These are phyloP conservation scores for Cucumis melo DNA, from an alignment of 306 rosid species.

Conservation along the genomic window DNA sequence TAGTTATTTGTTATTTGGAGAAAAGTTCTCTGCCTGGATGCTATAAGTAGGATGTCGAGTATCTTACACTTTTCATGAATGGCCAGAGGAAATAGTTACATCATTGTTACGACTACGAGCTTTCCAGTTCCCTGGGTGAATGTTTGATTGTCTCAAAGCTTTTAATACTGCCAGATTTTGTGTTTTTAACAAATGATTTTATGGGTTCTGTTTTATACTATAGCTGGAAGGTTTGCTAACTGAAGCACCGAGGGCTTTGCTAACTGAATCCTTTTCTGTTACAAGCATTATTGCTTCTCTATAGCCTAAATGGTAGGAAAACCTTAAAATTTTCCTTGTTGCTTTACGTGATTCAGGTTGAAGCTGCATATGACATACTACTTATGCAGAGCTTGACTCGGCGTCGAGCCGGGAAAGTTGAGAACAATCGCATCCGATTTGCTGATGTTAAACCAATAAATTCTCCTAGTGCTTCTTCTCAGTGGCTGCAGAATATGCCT, in stretches of 20 bases:
- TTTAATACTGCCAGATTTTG: not conserved
- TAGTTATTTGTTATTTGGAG: not conserved
- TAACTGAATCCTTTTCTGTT: too few relatives aligned
- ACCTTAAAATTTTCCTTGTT: not conserved
- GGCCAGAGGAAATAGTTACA: not conserved
- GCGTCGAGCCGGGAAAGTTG: conserved; percentile 87
- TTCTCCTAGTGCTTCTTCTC: conserved; percentile 44
- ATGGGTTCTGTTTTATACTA: not conserved
- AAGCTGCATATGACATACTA: conserved; percentile 97
- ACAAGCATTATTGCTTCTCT: not conserved
- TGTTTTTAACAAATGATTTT: not conserved
- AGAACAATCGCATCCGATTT: conserved; percentile 55
- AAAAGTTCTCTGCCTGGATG: not conserved
- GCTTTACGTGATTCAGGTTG: conserved; percentile 33
- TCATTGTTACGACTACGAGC: not conserved
- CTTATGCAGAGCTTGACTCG: conserved; percentile 87
- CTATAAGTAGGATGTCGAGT: not conserved
- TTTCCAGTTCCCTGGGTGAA: not conserved
- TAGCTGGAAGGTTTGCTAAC: not conserved
- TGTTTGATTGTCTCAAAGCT: not conserved
- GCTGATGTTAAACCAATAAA: conserved; percentile 87
- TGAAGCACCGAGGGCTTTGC: not conserved
- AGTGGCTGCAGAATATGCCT: conserved; percentile 70
- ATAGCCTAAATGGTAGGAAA: not conserved
- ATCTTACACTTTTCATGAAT: not conserved